Conservation (phyloP, 2,329 filamentous ascomycete species). For the Neofusicoccum sp. region DNA sequence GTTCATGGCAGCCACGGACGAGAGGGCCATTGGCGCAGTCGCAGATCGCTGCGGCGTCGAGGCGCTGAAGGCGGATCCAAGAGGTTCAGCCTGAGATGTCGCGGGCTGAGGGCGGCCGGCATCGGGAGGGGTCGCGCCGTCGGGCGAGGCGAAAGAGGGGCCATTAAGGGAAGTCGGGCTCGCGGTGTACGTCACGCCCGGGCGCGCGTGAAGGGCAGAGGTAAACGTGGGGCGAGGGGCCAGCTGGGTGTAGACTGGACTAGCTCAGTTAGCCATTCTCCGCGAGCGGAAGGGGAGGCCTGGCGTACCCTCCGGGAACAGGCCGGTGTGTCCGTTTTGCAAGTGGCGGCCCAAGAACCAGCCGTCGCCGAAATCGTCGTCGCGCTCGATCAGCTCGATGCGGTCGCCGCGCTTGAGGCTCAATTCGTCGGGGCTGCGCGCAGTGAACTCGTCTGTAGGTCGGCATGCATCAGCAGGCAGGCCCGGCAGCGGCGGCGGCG, state of each 20-base stretch:
- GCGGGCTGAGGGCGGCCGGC: not conserved
- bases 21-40: slow-evolving; percentile 10
- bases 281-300: not conserved
- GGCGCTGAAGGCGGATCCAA: not conserved
- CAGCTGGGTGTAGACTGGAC: slow-evolving; percentile 64
- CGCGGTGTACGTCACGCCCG: not conserved
- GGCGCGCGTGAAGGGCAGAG: slow-evolving; percentile 6
- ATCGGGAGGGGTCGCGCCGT: not conserved
- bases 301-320: slow-evolving; percentile 76
- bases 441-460: slow-evolving; percentile 78
- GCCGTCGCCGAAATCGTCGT: slow-evolving; percentile 85
- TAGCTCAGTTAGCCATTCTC: slow-evolving; percentile 29
- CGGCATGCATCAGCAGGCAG: slow-evolving; percentile 18
- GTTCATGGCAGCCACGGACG: not conserved
- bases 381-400: slow-evolving; percentile 78
- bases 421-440: slow-evolving; percentile 89
- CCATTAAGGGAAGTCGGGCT: not conserved
- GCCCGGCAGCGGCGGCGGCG: not conserved
- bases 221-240: slow-evolving; percentile 48
- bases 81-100: not conserved
- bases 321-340: slow-evolving; percentile 68
- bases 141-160: slow-evolving; percentile 1
- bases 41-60: slow-evolving; percentile 5
- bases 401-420: slow-evolving; percentile 81
- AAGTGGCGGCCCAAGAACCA: slow-evolving; percentile 79